Evolutionary conservation across 345 rosid species (phyloP).

Genomic region (Eucalyptus sp.): DNA sequence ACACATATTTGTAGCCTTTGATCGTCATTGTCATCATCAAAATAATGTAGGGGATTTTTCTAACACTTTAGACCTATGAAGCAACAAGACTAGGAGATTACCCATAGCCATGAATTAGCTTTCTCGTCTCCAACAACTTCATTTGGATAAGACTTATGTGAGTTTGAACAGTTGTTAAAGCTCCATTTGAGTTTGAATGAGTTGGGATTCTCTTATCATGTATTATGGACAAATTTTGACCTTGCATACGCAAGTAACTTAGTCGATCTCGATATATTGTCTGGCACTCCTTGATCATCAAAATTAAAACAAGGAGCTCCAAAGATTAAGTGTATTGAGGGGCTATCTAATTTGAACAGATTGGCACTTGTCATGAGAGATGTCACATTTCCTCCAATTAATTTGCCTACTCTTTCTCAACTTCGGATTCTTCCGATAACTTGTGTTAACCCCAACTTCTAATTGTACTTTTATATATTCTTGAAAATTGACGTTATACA

Average conservation of each 20-base stretch:
- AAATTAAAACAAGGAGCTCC: not conserved
- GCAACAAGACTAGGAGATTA: not conserved
- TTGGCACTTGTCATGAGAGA: not conserved
- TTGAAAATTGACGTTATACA: not conserved
- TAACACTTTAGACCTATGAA: not conserved
- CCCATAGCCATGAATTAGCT: not conserved
- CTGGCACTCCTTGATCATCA: too few relatives aligned
- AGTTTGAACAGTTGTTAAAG: not conserved
- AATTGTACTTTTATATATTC: not conserved
- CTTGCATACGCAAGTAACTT: not conserved
- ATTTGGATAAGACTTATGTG: not conserved
- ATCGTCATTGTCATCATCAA: too few relatives aligned
- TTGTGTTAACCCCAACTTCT: not conserved
- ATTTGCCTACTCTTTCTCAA: not conserved
- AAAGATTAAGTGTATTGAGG: not conserved
- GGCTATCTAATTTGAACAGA: not conserved
- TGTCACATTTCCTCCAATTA: not conserved
- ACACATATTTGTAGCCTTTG: too few relatives aligned
- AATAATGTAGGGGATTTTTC: too few relatives aligned
- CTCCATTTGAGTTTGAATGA: not conserved
- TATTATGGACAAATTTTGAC: not conserved
- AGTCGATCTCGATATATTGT: not conserved
- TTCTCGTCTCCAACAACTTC: not conserved
- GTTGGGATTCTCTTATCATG: not conserved
- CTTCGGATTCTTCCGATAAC: not conserved